phyloP scores from a whole-genome alignment of 2,329 filamentous ascomycete species.

The Neoscytalidium dimidiatum region DNA sequence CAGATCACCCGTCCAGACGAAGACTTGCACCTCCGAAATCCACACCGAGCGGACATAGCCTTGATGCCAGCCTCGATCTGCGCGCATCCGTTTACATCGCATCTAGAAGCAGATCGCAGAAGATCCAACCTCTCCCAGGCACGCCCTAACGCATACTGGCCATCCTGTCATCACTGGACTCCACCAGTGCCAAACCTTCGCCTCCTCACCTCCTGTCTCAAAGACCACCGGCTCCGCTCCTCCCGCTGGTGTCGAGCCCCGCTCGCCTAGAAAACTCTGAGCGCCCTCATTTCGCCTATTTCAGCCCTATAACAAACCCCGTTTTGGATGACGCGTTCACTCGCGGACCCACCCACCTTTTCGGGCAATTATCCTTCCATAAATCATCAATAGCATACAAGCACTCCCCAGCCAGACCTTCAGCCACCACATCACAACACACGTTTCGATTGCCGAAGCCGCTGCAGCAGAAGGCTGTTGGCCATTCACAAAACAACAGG shows the following conservation, averaged over 20 bases:
- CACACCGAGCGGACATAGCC: not conserved
- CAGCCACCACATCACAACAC: not conserved
- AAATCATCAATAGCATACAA: not conserved
- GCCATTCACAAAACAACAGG: not conserved
- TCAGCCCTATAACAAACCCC: conserved; percentile 2
- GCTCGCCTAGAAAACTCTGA: not conserved
- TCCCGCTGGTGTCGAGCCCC: not conserved
- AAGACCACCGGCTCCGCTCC: not conserved
- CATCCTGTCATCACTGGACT: not conserved
- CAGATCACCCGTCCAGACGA: not conserved
- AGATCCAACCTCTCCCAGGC: not conserved
- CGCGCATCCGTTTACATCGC: not conserved
- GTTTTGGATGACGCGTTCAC: conserved; percentile 3
- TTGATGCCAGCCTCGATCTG: not conserved
- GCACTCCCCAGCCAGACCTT: not conserved
- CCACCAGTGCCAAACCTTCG: conserved; percentile 2
- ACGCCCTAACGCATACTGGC: not conserved
- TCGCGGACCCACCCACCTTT: not conserved
- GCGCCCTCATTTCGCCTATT: conserved; percentile 14
- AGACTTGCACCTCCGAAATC: not conserved
- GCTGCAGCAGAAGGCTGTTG: not conserved
- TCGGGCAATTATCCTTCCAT: not conserved
- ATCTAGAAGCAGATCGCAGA: not conserved
- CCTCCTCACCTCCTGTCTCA: conserved; percentile 13
- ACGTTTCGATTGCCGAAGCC: not conserved